Evolutionary conservation across 192 early-diverging fungal species (phyloP).

Genomic region (Umbelopsis isabellina): DNA sequence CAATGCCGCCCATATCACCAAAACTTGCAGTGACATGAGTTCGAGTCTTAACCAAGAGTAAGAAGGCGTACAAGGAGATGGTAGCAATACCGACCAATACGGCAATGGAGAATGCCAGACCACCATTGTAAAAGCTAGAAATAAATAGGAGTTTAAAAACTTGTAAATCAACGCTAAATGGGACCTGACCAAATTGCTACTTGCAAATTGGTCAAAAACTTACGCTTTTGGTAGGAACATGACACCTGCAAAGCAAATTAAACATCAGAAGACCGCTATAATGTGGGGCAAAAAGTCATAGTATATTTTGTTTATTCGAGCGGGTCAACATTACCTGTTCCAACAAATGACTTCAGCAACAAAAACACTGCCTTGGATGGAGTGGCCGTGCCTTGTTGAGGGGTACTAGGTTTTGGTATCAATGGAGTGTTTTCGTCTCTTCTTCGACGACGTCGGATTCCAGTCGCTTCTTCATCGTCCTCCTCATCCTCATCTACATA

Average conservation of each 20-base stretch:
- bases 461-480: conserved; percentile 30
- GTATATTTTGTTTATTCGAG: neutral
- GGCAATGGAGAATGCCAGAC: conserved; percentile 67
- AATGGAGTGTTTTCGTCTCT: conserved; percentile 5
- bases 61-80: conserved; percentile 71
- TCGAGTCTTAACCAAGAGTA: conserved; percentile 72
- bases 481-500: conserved; percentile 45
- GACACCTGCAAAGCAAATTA: conserved; percentile 41
- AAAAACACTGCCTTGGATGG: conserved; percentile 77
- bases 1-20: conserved; percentile 60
- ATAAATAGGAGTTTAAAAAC: neutral
- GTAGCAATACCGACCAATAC: conserved; percentile 68
- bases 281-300: neutral
- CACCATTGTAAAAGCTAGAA: conserved; percentile 75
- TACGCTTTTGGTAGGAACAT: conserved; percentile 71
- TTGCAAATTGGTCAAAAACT: conserved; percentile 10
- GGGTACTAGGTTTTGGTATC: neutral
- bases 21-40: conserved; percentile 69
- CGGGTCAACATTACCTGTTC: conserved; percentile 55
- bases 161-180: conserved; percentile 7
- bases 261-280: neutral
- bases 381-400: conserved; percentile 62
- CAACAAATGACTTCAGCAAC: conserved; percentile 82
- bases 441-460: neutral
- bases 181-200: neutral